These are phyloP conservation scores for Pseudocercospora pini-densiflorae DNA, from an alignment of 2,329 filamentous ascomycete species.

Conservation along the genomic window DNA sequence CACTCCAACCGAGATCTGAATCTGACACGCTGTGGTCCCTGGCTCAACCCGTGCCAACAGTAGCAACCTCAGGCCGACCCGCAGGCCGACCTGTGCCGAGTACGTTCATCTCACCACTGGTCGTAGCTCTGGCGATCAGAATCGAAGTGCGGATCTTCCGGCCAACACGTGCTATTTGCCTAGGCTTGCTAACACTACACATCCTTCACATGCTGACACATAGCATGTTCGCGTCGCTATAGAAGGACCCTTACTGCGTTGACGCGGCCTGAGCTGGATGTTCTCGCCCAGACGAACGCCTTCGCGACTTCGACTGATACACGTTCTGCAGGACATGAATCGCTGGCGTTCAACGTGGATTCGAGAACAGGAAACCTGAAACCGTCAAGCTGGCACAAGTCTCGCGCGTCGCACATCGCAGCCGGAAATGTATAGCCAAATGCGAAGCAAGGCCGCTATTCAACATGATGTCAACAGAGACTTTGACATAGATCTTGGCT, in stretches of 20 bases:
- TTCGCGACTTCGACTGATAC: neutral
- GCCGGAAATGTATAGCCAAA: neutral
- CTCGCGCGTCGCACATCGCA: neutral
- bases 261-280: neutral
- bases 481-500: neutral
- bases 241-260: neutral
- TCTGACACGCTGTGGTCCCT: neutral
- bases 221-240: neutral
- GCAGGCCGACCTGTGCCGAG: no score
- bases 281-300: neutral
- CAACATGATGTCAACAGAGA: neutral
- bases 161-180: neutral
- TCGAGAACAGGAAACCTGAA: neutral
- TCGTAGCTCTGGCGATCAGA: neutral
- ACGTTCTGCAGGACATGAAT: neutral
- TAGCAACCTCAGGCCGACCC: neutral
- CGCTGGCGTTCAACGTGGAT: neutral
- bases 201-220: slow-evolving; percentile 6
- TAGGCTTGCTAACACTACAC: neutral
- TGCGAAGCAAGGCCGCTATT: neutral
- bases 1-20: neutral
- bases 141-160: neutral
- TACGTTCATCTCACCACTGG: no score
- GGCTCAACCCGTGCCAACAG: neutral
- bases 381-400: neutral